Evolutionary conservation across 306 rosid species (phyloP), one percentile per base, ranked within the genome.

Genomic region (Vigna hirtella): DNA sequence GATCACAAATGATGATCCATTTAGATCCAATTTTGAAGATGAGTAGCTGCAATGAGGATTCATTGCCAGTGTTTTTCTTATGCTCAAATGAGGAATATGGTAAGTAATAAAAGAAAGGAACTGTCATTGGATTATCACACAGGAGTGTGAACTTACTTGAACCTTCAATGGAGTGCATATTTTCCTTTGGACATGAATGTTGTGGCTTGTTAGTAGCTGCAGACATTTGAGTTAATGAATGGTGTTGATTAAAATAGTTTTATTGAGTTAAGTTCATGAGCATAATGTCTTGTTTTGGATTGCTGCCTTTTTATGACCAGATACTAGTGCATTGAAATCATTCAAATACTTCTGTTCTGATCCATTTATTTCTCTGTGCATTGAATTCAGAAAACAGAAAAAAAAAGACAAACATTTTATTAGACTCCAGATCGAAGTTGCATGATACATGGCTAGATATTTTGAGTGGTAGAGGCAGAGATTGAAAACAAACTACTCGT

Each of bases 21-120:
- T 24, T 11, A 57, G 38, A 18, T 40, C 66, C 43, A 82, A 8
- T 73, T 66, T 84, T 71, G 78, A 73, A 61, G 61, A 73, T 81
- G 76, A 42, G 52, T 26, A 7, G 43, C 26, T 59, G 5, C 30
- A 16, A 49, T 7, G 40, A 42, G 50, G 56, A 62, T 62, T 62
- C 26, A 51, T 6, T 55, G 53, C 77, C 28, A 20, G 40, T 42
- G 50, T 51, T 15, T 51, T 79, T 62, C 72, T 34, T 57, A 53
- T 32, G 22, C 51, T 72, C 52, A 56, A 14, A 53, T 38, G 36
- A 53, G 45, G 66, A 61, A 34, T 67, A 17, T 22, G 30, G 45
- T 32, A n/a, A 52, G 1, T 15, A 70, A 58, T 26, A 42, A 20
- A 20, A 65, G 32, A 17, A 36, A 26, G 38, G 8, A 20, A 18